Percentiles rank a stretch among this genome's conserved stretches.
These are phyloP conservation scores for Backusella circina DNA, from an alignment of 192 early-diverging fungal genomes.

Conservation along the genomic window DNA sequence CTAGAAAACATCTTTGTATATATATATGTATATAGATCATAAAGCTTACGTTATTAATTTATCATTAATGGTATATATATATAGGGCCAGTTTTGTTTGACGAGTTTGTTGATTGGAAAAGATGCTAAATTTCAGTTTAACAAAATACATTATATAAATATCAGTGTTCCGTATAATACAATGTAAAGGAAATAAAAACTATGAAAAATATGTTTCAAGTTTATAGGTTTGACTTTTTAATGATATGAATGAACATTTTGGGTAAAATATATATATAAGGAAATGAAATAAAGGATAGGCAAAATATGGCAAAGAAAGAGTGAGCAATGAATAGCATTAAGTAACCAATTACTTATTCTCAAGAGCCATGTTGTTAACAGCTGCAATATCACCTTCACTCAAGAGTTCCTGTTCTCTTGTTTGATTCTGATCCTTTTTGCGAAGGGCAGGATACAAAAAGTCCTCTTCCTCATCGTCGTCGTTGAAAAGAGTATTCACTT, in stretches of 20 bases:
- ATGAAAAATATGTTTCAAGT: background rate
- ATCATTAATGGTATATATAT: too few species aligned
- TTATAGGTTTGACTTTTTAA: background rate
- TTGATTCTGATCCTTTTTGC: conserved; percentile 13
- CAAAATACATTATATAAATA: background rate
- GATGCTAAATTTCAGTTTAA: background rate
- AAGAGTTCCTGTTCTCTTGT: conserved; percentile 30
- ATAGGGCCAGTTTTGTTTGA: conserved; percentile 66
- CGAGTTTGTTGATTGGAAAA: conserved; percentile 64
- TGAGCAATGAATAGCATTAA: too few species aligned
- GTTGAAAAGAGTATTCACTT: conserved; percentile 14
- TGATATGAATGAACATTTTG: background rate
- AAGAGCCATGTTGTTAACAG: conserved; percentile 29
- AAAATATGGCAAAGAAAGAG: background rate
- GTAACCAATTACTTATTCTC: conserved; percentile 8
- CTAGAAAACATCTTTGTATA: background rate
- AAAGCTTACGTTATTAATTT: background rate
- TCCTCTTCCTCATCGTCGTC: conserved; percentile 44
- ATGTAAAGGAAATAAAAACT: background rate
- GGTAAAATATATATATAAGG: background rate
- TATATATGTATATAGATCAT: background rate
- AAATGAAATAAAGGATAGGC: background rate
- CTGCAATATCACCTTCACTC: conserved; percentile 39
- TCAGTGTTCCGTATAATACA: background rate
- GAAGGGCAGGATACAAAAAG: conserved; percentile 34